Percentiles rank a stretch among this genome's conserved stretches.
Evolutionary conservation across 106 monocot species (phyloP).

Genomic region (Acanthochlamys bracteata): DNA sequence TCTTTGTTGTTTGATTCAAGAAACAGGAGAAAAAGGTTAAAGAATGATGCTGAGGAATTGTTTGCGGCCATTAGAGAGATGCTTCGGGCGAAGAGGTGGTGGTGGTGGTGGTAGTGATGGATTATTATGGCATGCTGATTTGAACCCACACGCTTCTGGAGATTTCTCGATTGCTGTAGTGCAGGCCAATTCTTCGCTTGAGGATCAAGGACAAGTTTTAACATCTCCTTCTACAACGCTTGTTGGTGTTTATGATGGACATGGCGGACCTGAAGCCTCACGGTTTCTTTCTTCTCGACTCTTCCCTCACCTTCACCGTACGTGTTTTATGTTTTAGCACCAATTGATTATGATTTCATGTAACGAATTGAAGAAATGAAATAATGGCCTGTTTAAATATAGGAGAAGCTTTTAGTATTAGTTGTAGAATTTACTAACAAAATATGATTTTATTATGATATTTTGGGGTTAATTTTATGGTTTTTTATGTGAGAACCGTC

Average conservation of each 20-base stretch:
- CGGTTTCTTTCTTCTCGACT: constrained; percentile 29
- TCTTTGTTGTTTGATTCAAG: no score
- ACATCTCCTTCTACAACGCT: constrained; percentile 30
- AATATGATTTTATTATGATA: no score
- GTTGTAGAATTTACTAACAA: no score
- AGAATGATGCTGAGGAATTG: constrained; percentile 18
- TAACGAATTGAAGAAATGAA: background rate
- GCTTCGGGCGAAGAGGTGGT: constrained; percentile 14
- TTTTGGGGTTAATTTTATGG: no score
- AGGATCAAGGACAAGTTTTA: constrained; percentile 42
- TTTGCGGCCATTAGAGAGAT: constrained; percentile 23
- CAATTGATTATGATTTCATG: background rate
- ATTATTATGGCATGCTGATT: constrained; percentile 30
- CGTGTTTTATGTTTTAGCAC: no score
- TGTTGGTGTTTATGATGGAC: constrained; percentile 47
- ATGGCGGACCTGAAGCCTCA: constrained; percentile 45
- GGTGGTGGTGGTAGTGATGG: constrained; percentile 17
- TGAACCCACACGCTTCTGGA: constrained; percentile 36
- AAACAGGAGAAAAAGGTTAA: background rate
- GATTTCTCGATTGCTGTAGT: constrained; percentile 44
- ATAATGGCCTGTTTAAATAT: no score
- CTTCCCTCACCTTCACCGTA: constrained; percentile 42
- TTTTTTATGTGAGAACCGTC: no score
- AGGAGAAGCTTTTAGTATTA: no score
- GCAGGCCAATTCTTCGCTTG: constrained; percentile 33